Conservation (phyloP, 1,139 yeast species). For the Candida neerlandica region DNA sequence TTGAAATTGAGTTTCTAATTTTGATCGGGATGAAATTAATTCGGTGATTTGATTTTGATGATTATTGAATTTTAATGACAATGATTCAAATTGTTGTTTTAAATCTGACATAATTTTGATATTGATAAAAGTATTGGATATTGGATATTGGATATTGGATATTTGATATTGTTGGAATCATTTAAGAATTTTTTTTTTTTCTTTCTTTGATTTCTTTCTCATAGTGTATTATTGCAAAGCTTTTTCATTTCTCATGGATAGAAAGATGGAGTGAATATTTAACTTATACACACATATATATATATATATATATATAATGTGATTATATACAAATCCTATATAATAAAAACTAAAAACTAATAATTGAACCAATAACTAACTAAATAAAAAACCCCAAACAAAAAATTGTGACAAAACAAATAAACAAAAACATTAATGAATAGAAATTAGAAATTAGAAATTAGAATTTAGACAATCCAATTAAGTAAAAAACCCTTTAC, state of each 20-base stretch:
- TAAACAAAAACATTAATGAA: not conserved
- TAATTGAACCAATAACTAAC: not conserved
- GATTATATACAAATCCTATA: conserved; percentile 1
- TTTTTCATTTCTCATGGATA: not conserved
- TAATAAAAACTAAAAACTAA: not conserved
- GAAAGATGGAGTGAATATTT: too few species aligned
- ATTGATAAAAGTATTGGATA: too few species aligned
- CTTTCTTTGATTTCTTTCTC: not conserved
- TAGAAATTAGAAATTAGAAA: not conserved
- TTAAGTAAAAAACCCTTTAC: not conserved
- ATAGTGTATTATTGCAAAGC: too few species aligned
- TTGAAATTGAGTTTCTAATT: conserved; percentile 77
- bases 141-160: too few species aligned
- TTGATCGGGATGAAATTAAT: conserved; percentile 62
- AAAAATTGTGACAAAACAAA: not conserved
- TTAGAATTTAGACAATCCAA: too few species aligned
- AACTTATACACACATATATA: not conserved
- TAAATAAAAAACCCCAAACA: not conserved
- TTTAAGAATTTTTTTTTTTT: not conserved
- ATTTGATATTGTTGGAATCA: not conserved
- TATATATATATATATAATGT: not conserved
- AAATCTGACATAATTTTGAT: conserved; percentile 7
- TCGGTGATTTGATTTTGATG: conserved; percentile 44
- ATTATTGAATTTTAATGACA: conserved; percentile 40
- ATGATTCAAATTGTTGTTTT: conserved; percentile 41